Percentiles rank a stretch among this genome's conserved stretches.
Evolutionary conservation across 2,329 filamentous ascomycete species (phyloP).

Genomic region (Aspergillus sergii): DNA sequence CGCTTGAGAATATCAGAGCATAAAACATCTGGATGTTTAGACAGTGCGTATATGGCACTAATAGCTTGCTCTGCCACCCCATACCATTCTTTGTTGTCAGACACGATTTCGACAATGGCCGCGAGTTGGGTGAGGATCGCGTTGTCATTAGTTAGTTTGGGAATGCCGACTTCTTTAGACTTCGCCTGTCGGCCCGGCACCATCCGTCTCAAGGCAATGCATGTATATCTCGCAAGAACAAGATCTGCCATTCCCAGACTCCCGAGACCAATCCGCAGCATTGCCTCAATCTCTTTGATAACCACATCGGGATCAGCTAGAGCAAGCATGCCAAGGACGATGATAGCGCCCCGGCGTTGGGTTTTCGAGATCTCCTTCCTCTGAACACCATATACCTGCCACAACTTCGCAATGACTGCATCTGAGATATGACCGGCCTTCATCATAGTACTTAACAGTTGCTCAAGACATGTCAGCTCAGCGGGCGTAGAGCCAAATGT

Average conservation of each 20-base stretch:
- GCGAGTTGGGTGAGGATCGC: conserved; percentile 80
- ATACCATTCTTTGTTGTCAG: conserved; percentile 91
- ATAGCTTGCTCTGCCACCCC: conserved; percentile 96
- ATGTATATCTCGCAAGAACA: conserved; percentile 90
- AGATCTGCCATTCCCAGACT: conserved; percentile 78
- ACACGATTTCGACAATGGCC: conserved; percentile 80
- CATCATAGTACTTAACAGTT: conserved; percentile 97
- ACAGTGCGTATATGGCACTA: conserved; percentile 89
- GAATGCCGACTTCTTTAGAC: conserved; percentile 64
- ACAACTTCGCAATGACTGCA: conserved; percentile 84
- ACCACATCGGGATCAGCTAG: conserved; percentile 91
- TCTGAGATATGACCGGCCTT: conserved; percentile 85
- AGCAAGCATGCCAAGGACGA: conserved; percentile 94
- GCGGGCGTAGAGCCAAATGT: conserved; percentile 95
- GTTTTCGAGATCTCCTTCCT: conserved; percentile 89
- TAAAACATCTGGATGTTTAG: conserved; percentile 89
- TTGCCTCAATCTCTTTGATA: conserved; percentile 91
- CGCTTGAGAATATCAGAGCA: conserved; percentile 88
- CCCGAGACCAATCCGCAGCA: conserved; percentile 87
- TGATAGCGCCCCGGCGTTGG: conserved; percentile 89
- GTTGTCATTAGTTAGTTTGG: conserved; percentile 87
- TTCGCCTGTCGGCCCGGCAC: conserved; percentile 83
- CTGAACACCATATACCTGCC: conserved; percentile 96
- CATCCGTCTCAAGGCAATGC: conserved; percentile 87
- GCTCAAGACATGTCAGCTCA: conserved; percentile 92